Evolutionary conservation across 1,284 basidiomycete species (phyloP).

Genomic region (Phenoliferia sp.): DNA sequence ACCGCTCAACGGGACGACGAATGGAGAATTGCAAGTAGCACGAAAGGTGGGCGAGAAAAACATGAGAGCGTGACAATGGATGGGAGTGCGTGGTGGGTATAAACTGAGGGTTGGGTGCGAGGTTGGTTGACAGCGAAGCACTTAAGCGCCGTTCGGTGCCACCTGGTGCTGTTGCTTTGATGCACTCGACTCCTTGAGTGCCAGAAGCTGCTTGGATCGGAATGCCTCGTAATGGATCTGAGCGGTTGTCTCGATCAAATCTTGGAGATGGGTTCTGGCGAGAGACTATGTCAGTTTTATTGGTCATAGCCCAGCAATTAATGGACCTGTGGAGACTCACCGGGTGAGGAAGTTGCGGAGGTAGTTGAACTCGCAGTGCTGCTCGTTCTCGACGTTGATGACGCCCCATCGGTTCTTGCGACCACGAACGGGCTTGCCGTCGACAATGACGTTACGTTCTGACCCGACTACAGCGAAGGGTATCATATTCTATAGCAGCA

Average conservation of each 20-base stretch:
- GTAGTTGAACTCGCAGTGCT: slow-evolving; percentile 97
- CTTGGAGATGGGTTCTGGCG: slow-evolving; percentile 86
- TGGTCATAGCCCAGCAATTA: too few species aligned
- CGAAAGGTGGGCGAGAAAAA: too few species aligned
- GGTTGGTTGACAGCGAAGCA: too few species aligned
- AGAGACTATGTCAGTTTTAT: not conserved
- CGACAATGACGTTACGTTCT: slow-evolving; percentile 87
- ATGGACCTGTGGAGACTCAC: slow-evolving; percentile 46
- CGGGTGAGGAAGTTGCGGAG: slow-evolving; percentile 92
- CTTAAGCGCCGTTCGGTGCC: slow-evolving; percentile 6
- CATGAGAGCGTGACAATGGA: not conserved
- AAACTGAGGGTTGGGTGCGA: not conserved
- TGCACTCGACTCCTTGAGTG: slow-evolving; percentile 39
- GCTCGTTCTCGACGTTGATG: slow-evolving; percentile 94
- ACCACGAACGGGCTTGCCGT: slow-evolving; percentile 90
- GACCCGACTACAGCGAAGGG: slow-evolving; percentile 97
- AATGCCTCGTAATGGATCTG: slow-evolving; percentile 99
- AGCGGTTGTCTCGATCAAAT: slow-evolving; percentile 96
- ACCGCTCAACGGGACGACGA: too few species aligned
- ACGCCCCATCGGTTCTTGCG: slow-evolving; percentile 98
- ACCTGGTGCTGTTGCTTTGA: slow-evolving; percentile 10
- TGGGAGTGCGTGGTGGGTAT: not conserved
- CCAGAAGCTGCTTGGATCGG: slow-evolving; percentile 92
- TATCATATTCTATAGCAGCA: slow-evolving; percentile 73
- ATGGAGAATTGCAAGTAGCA: too few species aligned